A percentile compares a stretch with the other conserved stretches of the same genome.
Conservation (phyloP, 2,329 filamentous ascomycete genomes). For the Phialocephala sp. region DNA sequence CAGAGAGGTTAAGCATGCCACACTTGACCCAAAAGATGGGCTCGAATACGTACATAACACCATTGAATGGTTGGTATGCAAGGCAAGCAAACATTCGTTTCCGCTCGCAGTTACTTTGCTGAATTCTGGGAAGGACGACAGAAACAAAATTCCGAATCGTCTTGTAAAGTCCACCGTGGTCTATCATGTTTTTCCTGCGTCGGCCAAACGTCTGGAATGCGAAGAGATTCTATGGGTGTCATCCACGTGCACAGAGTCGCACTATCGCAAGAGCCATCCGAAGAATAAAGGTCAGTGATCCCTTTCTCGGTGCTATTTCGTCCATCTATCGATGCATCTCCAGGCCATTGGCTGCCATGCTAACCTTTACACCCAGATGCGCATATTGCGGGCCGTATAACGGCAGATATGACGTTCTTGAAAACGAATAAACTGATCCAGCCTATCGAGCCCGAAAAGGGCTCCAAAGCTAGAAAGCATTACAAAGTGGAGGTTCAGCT, state of each 20-base stretch:
- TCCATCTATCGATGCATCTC: background rate
- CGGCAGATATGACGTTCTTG: background rate
- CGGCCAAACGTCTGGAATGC: background rate
- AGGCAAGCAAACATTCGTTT: background rate
- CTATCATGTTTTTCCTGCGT: background rate
- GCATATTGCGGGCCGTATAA: background rate
- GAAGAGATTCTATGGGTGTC: background rate
- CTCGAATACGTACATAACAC: background rate
- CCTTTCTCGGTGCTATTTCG: background rate
- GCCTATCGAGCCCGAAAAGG: background rate
- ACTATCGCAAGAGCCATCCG: background rate
- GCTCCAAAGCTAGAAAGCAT: background rate
- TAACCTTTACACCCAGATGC: background rate
- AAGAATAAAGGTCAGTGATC: background rate
- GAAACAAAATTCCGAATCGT: background rate
- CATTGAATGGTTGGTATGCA: background rate
- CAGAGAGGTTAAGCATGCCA: background rate
- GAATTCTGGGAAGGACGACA: background rate
- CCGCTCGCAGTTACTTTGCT: background rate
- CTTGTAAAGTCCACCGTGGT: background rate
- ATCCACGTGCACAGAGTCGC: background rate
- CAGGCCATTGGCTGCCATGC: background rate
- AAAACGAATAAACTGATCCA: background rate
- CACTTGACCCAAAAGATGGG: background rate
- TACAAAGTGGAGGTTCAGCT: constrained; percentile 1